Percentiles rank a stretch among this genome's conserved stretches.
These are phyloP conservation scores for Phytophthora hibernalis DNA, from an alignment of 352 stramenopile species.

Conservation along the genomic window DNA sequence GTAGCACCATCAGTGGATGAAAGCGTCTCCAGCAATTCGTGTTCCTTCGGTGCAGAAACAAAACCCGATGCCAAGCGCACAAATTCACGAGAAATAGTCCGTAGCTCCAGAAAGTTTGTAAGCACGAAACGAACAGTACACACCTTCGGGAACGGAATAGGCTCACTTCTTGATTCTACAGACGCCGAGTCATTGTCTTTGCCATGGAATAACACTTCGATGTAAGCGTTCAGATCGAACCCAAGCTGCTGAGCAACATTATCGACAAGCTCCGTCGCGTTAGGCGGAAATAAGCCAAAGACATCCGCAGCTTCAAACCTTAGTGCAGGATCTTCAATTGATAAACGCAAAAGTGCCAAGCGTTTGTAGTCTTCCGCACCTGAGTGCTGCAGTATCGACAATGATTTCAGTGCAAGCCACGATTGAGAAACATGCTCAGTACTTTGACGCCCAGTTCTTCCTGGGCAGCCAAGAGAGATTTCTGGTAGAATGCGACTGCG, in stretches of 20 bases:
- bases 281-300: slow-evolving; percentile 83
- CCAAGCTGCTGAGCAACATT: slow-evolving; percentile 66
- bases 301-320: slow-evolving; percentile 86
- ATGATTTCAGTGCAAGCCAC: neutral
- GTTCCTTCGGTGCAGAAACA: slow-evolving; percentile 45
- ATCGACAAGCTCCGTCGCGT: slow-evolving; percentile 68
- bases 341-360: slow-evolving; percentile 55
- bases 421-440: neutral
- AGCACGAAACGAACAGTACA: slow-evolving; percentile 91
- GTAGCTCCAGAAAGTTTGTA: slow-evolving; percentile 92
- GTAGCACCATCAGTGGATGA: slow-evolving; percentile 69
- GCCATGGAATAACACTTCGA: slow-evolving; percentile 65
- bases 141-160: slow-evolving; percentile 86
- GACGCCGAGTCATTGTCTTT: neutral
- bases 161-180: neutral
- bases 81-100: slow-evolving; percentile 64
- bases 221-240: slow-evolving; percentile 87
- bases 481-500: neutral
- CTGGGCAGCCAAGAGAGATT: neutral
- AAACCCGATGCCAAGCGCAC: slow-evolving; percentile 61
- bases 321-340: slow-evolving; percentile 51
- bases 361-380: neutral
- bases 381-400: neutral
- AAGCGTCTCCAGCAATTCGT: slow-evolving; percentile 52
- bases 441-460: neutral